Evolutionary conservation across 139 green algal species (phyloP).

Genomic region (Desmodesmus armatus): DNA sequence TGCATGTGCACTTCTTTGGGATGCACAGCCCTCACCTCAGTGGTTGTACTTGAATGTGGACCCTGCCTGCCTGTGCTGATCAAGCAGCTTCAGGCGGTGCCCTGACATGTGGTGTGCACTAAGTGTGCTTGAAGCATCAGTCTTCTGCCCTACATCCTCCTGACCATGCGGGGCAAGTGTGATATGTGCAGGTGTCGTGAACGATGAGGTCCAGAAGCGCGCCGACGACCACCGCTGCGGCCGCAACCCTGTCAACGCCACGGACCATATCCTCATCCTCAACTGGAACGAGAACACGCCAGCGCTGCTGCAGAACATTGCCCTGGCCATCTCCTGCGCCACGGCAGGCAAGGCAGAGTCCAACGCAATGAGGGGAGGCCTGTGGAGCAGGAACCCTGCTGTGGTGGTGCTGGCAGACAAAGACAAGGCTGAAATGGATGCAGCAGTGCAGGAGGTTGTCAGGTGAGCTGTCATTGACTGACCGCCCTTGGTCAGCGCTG

Average conservation of each 20-base stretch:
- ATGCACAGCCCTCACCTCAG: not conserved
- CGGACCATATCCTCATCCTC: conserved; percentile 18
- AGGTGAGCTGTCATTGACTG: not conserved
- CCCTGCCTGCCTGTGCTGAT: not conserved
- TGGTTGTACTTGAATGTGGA: not conserved
- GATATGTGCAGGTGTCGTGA: conserved; percentile 13
- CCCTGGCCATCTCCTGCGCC: not conserved
- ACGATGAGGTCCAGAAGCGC: conserved; percentile 21
- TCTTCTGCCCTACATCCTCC: not conserved
- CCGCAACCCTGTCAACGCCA: not conserved
- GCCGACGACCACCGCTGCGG: conserved; percentile 9
- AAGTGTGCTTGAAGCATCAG: not conserved
- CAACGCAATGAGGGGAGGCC: not conserved
- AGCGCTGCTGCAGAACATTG: conserved; percentile 23
- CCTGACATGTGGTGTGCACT: not conserved
- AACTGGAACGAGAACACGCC: conserved; percentile 32
- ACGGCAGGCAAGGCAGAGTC: not conserved
- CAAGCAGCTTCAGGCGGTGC: not conserved
- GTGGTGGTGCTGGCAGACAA: conserved; percentile 31
- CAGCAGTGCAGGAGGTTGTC: conserved; percentile 21
- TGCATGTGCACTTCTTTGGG: not conserved
- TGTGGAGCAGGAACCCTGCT: not conserved
- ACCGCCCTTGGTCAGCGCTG: not conserved
- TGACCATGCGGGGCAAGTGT: not conserved
- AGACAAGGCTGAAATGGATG: conserved; percentile 15